Percentiles rank a stretch among this genome's conserved stretches.
Evolutionary conservation across 495 filamentous ascomycete genomes (phyloP).

Genomic region (Friedmanniomyces simplex): DNA sequence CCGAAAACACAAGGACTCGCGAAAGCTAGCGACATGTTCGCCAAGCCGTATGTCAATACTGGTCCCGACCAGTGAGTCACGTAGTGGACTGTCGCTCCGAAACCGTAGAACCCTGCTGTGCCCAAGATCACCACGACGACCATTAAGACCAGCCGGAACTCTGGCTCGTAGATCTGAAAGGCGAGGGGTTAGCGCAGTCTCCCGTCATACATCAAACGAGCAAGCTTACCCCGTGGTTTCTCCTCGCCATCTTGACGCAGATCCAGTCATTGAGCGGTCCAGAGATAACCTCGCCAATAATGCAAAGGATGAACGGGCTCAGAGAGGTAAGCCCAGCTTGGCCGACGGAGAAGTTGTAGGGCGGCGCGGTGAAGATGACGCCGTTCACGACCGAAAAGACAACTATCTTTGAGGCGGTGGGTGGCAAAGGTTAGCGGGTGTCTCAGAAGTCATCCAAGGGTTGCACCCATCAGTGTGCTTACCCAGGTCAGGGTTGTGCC

Average conservation of each 20-base stretch:
- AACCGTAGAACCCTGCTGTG: constrained; percentile 47
- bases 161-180: constrained; percentile 40
- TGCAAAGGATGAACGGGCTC: constrained; percentile 39
- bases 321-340: constrained; percentile 41
- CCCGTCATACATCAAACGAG: too few relatives aligned
- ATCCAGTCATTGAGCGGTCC: constrained; percentile 45
- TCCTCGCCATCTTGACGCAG: constrained; percentile 36
- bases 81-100: constrained; percentile 48
- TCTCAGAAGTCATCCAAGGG: too few relatives aligned
- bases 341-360: constrained; percentile 44
- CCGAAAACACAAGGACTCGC: constrained; percentile 43
- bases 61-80: constrained; percentile 46
- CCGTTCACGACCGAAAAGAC: constrained; percentile 45
- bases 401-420: too few relatives aligned
- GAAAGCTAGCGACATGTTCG: constrained; percentile 44
- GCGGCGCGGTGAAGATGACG: constrained; percentile 39
- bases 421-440: too few relatives aligned
- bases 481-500: constrained; percentile 43
- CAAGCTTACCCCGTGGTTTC: constrained; percentile 33
- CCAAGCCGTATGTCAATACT: constrained; percentile 43
- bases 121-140: constrained; percentile 36
- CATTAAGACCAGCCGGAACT: constrained; percentile 44
- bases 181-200: background rate
- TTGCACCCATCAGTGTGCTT: too few relatives aligned
- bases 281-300: constrained; percentile 40